These are phyloP conservation scores for Moricandia arvensis DNA, from an alignment of 345 rosid species.

Conservation along the genomic window DNA sequence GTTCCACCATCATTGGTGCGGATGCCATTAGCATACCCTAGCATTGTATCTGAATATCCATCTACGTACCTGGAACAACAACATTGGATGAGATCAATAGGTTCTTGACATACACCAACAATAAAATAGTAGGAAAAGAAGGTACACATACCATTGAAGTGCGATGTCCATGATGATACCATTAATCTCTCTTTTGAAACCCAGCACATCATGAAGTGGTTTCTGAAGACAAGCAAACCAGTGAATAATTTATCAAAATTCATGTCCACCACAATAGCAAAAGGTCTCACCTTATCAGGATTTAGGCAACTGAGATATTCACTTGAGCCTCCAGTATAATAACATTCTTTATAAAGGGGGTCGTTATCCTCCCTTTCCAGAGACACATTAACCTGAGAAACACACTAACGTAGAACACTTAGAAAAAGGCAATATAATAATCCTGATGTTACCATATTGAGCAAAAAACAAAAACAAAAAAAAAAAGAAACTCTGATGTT, in stretches of 20 bases:
- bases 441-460: slow-evolving; percentile 21
- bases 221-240: slow-evolving; percentile 49
- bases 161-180: slow-evolving; percentile 68
- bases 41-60: slow-evolving; percentile 81
- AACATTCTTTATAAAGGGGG: slow-evolving; percentile 53
- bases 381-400: slow-evolving; percentile 58
- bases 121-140: not conserved
- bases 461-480: not conserved
- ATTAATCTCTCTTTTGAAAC: slow-evolving; percentile 62
- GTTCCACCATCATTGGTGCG: slow-evolving; percentile 92
- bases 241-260: slow-evolving; percentile 14
- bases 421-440: not conserved
- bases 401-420: not conserved
- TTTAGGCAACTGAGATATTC: slow-evolving; percentile 76
- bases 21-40: slow-evolving; percentile 91
- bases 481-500: not conserved
- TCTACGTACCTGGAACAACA: slow-evolving; percentile 59
- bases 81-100: slow-evolving; percentile 28
- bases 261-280: not conserved
- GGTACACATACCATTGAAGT: slow-evolving; percentile 71
- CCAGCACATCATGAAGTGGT: slow-evolving; percentile 77
- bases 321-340: slow-evolving; percentile 60
- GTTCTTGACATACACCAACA: too few species aligned
- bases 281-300: slow-evolving; percentile 59
- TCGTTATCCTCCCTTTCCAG: slow-evolving; percentile 53